Percentiles rank a stretch among this genome's conserved stretches.
These are phyloP conservation scores for Tulasnella sp. DNA, from an alignment of 768 basidiomycete species.

Conservation along the genomic window DNA sequence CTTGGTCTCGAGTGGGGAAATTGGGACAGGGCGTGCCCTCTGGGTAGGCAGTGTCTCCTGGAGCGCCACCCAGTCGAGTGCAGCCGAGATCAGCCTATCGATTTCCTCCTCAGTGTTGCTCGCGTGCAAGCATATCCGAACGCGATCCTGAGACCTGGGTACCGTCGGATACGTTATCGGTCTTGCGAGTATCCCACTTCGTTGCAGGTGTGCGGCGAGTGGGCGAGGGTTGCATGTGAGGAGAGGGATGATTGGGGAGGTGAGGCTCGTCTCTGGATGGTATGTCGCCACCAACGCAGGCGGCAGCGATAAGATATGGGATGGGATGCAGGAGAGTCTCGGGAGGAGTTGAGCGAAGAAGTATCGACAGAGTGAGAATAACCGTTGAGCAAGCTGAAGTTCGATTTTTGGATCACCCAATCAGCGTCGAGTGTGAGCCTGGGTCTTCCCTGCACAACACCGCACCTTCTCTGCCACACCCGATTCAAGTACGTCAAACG, in stretches of 20 bases:
- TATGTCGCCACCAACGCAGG: conserved; percentile 6
- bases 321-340: conserved; percentile 30
- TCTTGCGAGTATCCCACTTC: conserved; percentile 48
- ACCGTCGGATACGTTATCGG: conserved; percentile 85
- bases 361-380: conserved; percentile 24
- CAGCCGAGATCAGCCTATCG: conserved; percentile 40
- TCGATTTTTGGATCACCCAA: not conserved
- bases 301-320: conserved; percentile 23
- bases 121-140: conserved; percentile 81
- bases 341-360: conserved; percentile 28
- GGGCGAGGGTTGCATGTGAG: conserved; percentile 65
- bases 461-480: conserved; percentile 52
- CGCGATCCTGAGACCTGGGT: conserved; percentile 71
- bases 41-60: not conserved
- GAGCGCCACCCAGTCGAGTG: conserved; percentile 27
- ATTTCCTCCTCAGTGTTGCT: conserved; percentile 58
- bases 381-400: conserved; percentile 25
- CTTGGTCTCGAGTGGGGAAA: not conserved
- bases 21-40: not conserved
- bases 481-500: conserved; percentile 66
- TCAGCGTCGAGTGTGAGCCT: not conserved
- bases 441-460: not conserved
- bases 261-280: conserved; percentile 19
- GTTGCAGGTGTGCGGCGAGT: conserved; percentile 54
- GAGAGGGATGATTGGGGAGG: conserved; percentile 77